phyloP scores from a whole-genome alignment of 2,329 filamentous ascomycete genomes.

The Sclerotinia borealis region DNA sequence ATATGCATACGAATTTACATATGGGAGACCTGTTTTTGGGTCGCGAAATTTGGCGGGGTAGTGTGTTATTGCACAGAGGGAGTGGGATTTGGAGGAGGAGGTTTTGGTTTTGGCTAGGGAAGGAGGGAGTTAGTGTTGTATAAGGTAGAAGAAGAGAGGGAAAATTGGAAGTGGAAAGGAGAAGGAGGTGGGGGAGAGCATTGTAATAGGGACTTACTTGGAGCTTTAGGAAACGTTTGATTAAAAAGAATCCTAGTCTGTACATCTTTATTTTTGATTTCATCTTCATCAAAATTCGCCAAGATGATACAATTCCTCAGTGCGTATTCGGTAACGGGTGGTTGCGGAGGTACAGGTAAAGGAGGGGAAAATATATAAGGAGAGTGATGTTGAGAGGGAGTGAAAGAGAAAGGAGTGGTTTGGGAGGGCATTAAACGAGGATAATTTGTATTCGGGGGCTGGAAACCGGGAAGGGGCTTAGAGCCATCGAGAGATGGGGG shows the following conservation, averaged over 20 bases:
- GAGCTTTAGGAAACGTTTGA: slow-evolving; percentile 40
- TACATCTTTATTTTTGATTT: slow-evolving; percentile 45
- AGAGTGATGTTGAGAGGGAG: slow-evolving; percentile 11
- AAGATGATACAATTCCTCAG: slow-evolving; percentile 54
- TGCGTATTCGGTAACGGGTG: slow-evolving; percentile 41
- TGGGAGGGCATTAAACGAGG: slow-evolving; percentile 19
- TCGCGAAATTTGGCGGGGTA: slow-evolving; percentile 78
- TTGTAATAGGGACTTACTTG: slow-evolving; percentile 39
- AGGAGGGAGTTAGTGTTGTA: background rate
- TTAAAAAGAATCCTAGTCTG: slow-evolving; percentile 52
- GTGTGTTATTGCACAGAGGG: slow-evolving; percentile 74
- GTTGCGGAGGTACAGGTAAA: slow-evolving; percentile 18
- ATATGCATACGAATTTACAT: slow-evolving; percentile 73
- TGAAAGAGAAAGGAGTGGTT: slow-evolving; percentile 21
- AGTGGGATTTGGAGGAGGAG: slow-evolving; percentile 20
- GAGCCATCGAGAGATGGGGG: slow-evolving; percentile 28
- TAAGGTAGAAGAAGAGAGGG: background rate
- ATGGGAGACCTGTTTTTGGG: slow-evolving; percentile 75
- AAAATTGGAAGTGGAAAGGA: background rate
- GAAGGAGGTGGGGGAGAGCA: background rate
- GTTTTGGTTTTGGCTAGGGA: background rate
- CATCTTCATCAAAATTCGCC: slow-evolving; percentile 46
- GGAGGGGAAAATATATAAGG: slow-evolving; percentile 15
- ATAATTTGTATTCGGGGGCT: slow-evolving; percentile 28
- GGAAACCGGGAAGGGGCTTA: slow-evolving; percentile 32